A percentile compares a stretch with the other conserved stretches of the same genome.
Evolutionary conservation across 2,329 filamentous ascomycete genomes (phyloP).

Genomic region (Parastagonospora avenae): DNA sequence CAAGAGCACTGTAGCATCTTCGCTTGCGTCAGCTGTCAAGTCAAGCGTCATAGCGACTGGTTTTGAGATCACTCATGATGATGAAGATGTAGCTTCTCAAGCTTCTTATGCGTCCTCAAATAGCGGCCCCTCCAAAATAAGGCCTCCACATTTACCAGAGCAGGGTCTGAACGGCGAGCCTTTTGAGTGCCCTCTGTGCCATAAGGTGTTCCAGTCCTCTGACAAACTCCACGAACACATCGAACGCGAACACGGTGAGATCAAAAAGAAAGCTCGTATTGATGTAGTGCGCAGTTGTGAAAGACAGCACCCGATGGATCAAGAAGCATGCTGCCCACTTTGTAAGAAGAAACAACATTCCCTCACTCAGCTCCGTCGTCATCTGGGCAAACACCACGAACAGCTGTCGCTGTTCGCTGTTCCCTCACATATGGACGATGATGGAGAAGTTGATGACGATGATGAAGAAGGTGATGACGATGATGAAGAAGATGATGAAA

Average conservation of each 20-base stretch:
- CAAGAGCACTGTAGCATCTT: slow-evolving; percentile 20
- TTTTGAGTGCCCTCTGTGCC: slow-evolving; percentile 40
- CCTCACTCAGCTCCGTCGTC: slow-evolving; percentile 13
- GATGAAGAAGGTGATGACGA: slow-evolving; percentile 5
- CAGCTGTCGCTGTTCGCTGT: slow-evolving; percentile 27
- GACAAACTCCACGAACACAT: slow-evolving; percentile 10
- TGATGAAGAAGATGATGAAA: too few species aligned
- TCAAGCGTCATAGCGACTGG: not conserved
- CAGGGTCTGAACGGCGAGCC: slow-evolving; percentile 23
- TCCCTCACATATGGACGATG: slow-evolving; percentile 13
- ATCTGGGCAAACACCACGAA: slow-evolving; percentile 27
- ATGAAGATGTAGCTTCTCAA: slow-evolving; percentile 24
- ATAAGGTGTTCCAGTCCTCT: slow-evolving; percentile 5
- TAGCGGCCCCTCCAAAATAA: slow-evolving; percentile 16
- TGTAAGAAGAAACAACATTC: slow-evolving; percentile 8
- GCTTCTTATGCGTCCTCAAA: slow-evolving; percentile 30
- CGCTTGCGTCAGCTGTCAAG: slow-evolving; percentile 13
- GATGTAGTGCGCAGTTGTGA: slow-evolving; percentile 16
- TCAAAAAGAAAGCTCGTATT: slow-evolving; percentile 1
- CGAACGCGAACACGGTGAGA: slow-evolving; percentile 4
- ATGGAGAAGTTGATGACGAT: slow-evolving; percentile 6
- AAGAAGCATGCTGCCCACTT: slow-evolving; percentile 7
- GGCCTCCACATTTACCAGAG: slow-evolving; percentile 26
- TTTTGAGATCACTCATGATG: slow-evolving; percentile 11
- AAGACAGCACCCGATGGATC: slow-evolving; percentile 4